phyloP scores from a whole-genome alignment of 2,329 filamentous ascomycete genomes.

The Cladorrhinum sp. region DNA sequence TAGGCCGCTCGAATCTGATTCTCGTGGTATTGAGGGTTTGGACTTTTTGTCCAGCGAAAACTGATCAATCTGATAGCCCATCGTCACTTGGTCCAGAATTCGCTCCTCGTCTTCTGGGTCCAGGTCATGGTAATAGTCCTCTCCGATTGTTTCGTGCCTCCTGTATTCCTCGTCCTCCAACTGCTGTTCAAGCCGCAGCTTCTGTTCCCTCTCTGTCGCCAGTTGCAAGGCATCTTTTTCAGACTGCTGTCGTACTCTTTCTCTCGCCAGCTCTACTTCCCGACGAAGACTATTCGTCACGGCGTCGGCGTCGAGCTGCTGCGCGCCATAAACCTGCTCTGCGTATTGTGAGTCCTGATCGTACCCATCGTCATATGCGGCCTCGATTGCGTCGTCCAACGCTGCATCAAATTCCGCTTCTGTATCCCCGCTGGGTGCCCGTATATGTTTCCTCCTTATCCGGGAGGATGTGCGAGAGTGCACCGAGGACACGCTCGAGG shows the following conservation, averaged over 20 bases:
- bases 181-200: slow-evolving; percentile 39
- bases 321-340: slow-evolving; percentile 33
- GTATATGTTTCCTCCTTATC: slow-evolving; percentile 66
- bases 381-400: slow-evolving; percentile 90
- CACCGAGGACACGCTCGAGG: slow-evolving; percentile 73
- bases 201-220: slow-evolving; percentile 58
- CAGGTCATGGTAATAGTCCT: slow-evolving; percentile 62
- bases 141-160: slow-evolving; percentile 32
- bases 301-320: slow-evolving; percentile 37
- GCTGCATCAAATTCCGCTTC: slow-evolving; percentile 93
- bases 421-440: slow-evolving; percentile 66
- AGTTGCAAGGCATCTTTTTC: slow-evolving; percentile 66
- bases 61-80: slow-evolving; percentile 76
- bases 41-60: slow-evolving; percentile 71
- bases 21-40: slow-evolving; percentile 65
- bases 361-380: slow-evolving; percentile 88
- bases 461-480: slow-evolving; percentile 76
- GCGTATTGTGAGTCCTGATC: slow-evolving; percentile 53
- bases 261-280: slow-evolving; percentile 70
- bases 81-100: slow-evolving; percentile 83
- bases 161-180: slow-evolving; percentile 46
- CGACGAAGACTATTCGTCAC: slow-evolving; percentile 57
- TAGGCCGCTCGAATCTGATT: slow-evolving; percentile 77
- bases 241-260: slow-evolving; percentile 65
- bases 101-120: slow-evolving; percentile 72